Evolutionary conservation across 805 yeast genomes (phyloP).

Genomic region (Cyberlindnera mrakii): DNA sequence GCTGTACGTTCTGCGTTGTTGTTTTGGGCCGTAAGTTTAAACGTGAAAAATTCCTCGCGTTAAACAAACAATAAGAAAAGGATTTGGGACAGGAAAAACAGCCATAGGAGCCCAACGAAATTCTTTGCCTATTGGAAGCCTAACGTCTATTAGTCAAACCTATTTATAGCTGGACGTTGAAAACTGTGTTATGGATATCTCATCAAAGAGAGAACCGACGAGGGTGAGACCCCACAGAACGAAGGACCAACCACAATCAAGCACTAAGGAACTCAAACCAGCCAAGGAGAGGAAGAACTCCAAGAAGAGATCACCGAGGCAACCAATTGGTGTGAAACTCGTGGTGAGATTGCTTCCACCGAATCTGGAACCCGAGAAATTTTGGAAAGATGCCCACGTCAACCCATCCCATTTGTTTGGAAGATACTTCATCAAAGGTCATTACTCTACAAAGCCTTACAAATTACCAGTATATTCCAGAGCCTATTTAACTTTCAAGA

Average conservation of each 20-base stretch:
- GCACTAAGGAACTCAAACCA: background rate
- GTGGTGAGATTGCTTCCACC: constrained; percentile 42
- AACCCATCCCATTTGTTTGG: constrained; percentile 10
- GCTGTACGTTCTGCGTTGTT: no score
- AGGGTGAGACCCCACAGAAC: background rate
- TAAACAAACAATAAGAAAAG: no score
- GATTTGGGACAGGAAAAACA: no score
- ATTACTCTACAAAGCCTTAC: constrained; percentile 31
- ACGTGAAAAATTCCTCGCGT: no score
- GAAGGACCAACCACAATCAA: constrained; percentile 2
- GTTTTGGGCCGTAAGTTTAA: no score
- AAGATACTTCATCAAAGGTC: constrained; percentile 37
- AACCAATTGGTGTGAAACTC: constrained; percentile 17
- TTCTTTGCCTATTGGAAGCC: no score
- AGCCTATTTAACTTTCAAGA: constrained; percentile 33
- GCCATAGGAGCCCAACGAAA: no score
- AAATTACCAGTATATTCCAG: constrained; percentile 36
- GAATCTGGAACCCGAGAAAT: constrained; percentile 23
- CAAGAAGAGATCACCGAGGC: constrained; percentile 1
- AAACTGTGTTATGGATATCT: constrained; percentile 6
- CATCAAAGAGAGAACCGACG: constrained; percentile 7
- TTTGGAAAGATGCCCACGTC: constrained; percentile 20
- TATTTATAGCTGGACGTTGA: no score
- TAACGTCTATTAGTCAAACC: no score
- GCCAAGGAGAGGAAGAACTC: background rate